Evolutionary conservation across 345 rosid species (phyloP).

Genomic region (Eucalyptus dawsonii): DNA sequence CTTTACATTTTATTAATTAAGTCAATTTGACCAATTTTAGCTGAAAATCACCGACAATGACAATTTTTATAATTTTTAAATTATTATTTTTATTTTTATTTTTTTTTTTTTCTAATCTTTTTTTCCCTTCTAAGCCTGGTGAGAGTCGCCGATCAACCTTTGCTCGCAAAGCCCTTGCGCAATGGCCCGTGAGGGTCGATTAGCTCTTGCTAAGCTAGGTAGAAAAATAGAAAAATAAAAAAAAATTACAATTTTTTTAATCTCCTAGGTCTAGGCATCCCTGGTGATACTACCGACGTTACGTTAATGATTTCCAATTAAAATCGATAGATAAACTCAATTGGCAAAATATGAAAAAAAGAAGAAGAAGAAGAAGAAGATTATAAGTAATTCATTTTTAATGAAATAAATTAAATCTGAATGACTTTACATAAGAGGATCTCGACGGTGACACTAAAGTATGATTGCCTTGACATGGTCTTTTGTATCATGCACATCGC

Average conservation of each 20-base stretch:
- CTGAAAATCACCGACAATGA: accelerated
- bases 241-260: too few species aligned
- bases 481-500: not conserved
- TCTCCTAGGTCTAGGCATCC: accelerated
- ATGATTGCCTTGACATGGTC: not conserved
- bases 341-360: accelerated
- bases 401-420: not conserved
- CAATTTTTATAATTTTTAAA: too few species aligned
- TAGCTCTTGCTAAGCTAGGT: accelerated
- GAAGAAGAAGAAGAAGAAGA: too few species aligned
- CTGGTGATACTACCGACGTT: accelerated
- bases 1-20: accelerated
- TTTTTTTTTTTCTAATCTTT: too few species aligned
- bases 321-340: accelerated
- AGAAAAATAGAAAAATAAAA: too few species aligned
- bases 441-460: not conserved
- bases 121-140: not conserved
- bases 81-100: accelerated
- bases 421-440: not conserved
- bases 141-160: too few species aligned
- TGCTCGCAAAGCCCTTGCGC: accelerated
- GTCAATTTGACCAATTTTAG: accelerated
- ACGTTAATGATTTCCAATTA: accelerated
- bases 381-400: too few species aligned
- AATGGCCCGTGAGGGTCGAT: not conserved